Evolutionary conservation across 257 asterid species (phyloP), one percentile per base, ranked within the genome.

Genomic region (Rehmannia glutinosa): DNA sequence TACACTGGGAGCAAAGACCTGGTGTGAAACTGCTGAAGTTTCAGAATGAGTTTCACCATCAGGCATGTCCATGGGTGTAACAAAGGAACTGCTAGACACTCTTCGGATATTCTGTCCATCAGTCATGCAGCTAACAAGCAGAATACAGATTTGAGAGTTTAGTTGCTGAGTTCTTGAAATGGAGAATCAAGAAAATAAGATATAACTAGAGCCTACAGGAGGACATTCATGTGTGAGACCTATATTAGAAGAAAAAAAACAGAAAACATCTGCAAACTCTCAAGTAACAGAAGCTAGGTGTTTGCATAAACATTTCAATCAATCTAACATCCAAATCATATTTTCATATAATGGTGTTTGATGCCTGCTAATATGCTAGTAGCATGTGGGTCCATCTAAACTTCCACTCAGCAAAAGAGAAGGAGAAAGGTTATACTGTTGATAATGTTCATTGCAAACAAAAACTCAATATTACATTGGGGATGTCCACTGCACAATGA

Each of bases 91-190:
- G 71, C 76, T 52, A 10, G 80, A 63, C 59, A 51, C 53, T 30
- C 72, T 69, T 64, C 72, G 65, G 25, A 70, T 60, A 62, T 57
- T 76, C 50, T 62, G 77, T 49, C 77, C 84, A 59, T 65, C 82
- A 35, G 87, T 83, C 84, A 80, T 68, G 82, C 95, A 81, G 77
- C 93, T 85, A 61, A 38, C 63, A 50, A 49, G 67, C 12, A 58
- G 38, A 68, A 59, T 8, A 63, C 20, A 63, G n/a, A n/a, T 13
- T 60, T 30, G 28, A 13, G 62, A 27, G 62, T 60, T n/a, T 35
- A 64, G 56, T 57, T 12, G 24, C 42, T 64, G 45, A 54, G 8
- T 35, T 57, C 56, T 53, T 20, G 41, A 33, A 58, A 35, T 47
- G 49, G n/a, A 20, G 27, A 52, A 27, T 17, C 56, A 39, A 47